Evolutionary conservation across 345 rosid species (phyloP), one percentile per base, ranked within the genome.

Genomic region (Lepidium aucheri): DNA sequence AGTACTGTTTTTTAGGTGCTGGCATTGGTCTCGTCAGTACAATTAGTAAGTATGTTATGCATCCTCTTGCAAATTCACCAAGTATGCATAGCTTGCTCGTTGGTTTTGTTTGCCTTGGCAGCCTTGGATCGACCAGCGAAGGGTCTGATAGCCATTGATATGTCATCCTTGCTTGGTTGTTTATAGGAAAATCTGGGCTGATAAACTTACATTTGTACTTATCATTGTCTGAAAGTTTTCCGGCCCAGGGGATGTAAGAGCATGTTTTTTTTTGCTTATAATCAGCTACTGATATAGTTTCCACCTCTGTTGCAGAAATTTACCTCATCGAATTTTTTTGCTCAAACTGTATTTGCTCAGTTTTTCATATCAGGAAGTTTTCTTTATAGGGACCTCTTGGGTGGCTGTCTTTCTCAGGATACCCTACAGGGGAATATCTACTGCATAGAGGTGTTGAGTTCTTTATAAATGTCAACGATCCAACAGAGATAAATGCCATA

Each of bases 351-450:
- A 34, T 51, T 24, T 2, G 40, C 18, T 9, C 30, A 17, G 62
- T 52, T 18, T 67, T 38, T 74, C 67, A 60, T 45, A 46, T 17
- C 18, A 3, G 58, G 60, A 67, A 36, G 16, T 60, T 47, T 64
- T 72, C 44, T 67, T 81, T 67, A 73, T 75, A 94, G 99, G 97
- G 97, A 76, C 99, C 99, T 70, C 86, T 88, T 74, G 96, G 89
- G 67, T 94, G 92, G 95, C 86, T 88, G 61, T 82, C 99, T 45
- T 62, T 85, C 68, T 80, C 91, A 73, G 92, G 84, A 69, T 78
- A 83, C 74, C 91, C 92, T 63, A 70, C 85, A 10, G 86, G 89
- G 49, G 98, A 85, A 66, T 75, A 86, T 72, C 68, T 83, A 63
- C 67, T 80, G 38, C 80, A 82, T 65, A 80, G 92, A 79, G 91